Evolutionary conservation across 176 grass and related monocot genomes (phyloP).

Genomic region (Areca catechu): DNA sequence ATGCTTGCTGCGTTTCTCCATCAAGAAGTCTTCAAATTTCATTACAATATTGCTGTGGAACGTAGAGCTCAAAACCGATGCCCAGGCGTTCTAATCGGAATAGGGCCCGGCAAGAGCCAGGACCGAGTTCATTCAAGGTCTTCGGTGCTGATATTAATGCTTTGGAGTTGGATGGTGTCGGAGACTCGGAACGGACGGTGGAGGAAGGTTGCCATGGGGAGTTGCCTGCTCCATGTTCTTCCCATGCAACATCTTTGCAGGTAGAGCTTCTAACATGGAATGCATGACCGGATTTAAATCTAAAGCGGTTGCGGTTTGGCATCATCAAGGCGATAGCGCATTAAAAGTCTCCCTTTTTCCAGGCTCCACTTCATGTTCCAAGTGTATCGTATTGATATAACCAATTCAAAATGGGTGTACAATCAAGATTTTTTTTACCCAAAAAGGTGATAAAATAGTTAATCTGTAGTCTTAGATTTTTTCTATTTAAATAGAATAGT

Average conservation of each 20-base stretch:
- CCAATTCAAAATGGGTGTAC: no score
- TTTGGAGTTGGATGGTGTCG: background rate
- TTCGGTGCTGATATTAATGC: background rate
- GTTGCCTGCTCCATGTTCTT: background rate
- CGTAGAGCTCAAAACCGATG: constrained; percentile 23
- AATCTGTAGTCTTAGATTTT: no score
- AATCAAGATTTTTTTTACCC: no score
- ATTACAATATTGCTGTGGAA: constrained; percentile 21
- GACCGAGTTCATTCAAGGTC: constrained; percentile 58
- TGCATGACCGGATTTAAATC: constrained; percentile 49
- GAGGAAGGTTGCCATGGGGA: no score
- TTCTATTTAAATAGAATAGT: no score
- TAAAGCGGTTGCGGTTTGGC: constrained; percentile 17
- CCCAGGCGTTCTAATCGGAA: constrained; percentile 26
- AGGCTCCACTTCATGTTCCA: no score
- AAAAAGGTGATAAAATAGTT: no score
- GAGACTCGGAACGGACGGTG: no score
- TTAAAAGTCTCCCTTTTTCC: no score
- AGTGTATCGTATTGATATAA: no score
- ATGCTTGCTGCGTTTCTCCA: constrained; percentile 43
- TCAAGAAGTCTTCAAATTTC: constrained; percentile 65
- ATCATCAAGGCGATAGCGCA: no score
- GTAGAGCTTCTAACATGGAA: constrained; percentile 16
- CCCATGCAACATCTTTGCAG: constrained; percentile 18
- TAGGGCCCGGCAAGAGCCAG: constrained; percentile 27